Evolutionary conservation across 306 rosid species (phyloP).

Genomic region (Betula pendula): DNA sequence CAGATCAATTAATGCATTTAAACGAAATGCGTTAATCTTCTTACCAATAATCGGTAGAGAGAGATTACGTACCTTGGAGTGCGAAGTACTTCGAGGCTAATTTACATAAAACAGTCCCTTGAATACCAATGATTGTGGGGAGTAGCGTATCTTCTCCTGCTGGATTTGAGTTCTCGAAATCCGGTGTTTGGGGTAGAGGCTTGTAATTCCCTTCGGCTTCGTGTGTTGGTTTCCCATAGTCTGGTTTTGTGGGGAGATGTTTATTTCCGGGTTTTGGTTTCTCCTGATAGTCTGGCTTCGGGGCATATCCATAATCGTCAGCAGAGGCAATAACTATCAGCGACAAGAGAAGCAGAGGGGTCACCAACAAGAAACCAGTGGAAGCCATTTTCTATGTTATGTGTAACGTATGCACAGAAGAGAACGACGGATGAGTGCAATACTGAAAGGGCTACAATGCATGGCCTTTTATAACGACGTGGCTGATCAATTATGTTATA

Average conservation of each 20-base stretch:
- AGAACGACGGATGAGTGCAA: background rate
- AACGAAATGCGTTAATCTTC: no score
- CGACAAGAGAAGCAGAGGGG: slow-evolving; percentile 20
- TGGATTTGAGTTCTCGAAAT: background rate
- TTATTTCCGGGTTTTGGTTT: background rate
- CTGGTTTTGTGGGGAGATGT: background rate
- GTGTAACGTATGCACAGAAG: background rate
- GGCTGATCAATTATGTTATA: background rate
- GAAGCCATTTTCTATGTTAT: background rate
- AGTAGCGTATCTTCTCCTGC: background rate
- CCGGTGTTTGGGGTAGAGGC: background rate
- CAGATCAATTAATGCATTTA: no score
- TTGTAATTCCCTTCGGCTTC: background rate
- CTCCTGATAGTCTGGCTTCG: background rate
- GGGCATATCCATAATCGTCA: background rate
- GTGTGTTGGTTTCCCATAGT: background rate
- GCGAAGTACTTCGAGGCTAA: no score
- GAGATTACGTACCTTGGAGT: no score
- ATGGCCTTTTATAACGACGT: background rate
- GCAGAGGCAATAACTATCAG: background rate
- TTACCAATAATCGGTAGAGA: no score
- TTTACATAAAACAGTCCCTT: no score
- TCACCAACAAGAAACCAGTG: background rate
- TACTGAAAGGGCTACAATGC: background rate
- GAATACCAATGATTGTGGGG: slow-evolving; percentile 1